These are phyloP conservation scores for Mycena pura DNA, from an alignment of 768 basidiomycete species.

Conservation along the genomic window DNA sequence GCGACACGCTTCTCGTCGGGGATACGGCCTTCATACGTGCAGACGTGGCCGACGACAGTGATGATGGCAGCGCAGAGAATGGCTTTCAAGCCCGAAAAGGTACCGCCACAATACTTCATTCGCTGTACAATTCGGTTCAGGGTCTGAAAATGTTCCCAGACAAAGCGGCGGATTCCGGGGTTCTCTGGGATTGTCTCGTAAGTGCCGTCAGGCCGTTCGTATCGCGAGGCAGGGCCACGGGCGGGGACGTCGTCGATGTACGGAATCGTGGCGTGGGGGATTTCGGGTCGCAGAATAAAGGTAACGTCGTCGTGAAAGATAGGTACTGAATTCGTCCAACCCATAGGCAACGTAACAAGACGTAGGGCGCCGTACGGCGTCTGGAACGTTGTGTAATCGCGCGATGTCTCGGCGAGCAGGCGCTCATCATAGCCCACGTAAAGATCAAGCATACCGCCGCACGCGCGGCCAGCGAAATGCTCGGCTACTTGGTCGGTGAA, in stretches of 20 bases:
- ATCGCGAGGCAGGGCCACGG: constrained; percentile 2
- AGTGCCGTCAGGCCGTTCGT: not conserved
- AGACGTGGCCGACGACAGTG: constrained; percentile 41
- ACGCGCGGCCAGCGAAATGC: not conserved
- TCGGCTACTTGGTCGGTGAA: constrained; percentile 13
- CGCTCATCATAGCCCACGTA: constrained; percentile 37
- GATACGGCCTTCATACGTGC: constrained; percentile 39
- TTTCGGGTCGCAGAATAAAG: not conserved
- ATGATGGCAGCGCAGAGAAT: constrained; percentile 23
- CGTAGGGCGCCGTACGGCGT: constrained; percentile 31
- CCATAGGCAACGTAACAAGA: constrained; percentile 37
- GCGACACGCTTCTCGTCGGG: constrained; percentile 33
- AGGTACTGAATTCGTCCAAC: constrained; percentile 30
- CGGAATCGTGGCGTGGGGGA: constrained; percentile 11
- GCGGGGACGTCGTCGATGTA: constrained; percentile 22
- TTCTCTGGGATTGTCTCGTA: constrained; percentile 33
- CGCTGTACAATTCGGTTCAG: constrained; percentile 43
- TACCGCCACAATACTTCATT: constrained; percentile 36
- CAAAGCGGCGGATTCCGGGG: constrained; percentile 35
- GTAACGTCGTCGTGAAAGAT: constrained; percentile 8
- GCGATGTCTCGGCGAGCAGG: constrained; percentile 27
- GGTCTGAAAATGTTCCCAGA: constrained; percentile 44
- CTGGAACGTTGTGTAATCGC: constrained; percentile 41
- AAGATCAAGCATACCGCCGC: constrained; percentile 25
- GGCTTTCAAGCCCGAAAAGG: constrained; percentile 33